Conservation (phyloP, 768 basidiomycete genomes). For the Erythrobasidium yunnanense region DNA sequence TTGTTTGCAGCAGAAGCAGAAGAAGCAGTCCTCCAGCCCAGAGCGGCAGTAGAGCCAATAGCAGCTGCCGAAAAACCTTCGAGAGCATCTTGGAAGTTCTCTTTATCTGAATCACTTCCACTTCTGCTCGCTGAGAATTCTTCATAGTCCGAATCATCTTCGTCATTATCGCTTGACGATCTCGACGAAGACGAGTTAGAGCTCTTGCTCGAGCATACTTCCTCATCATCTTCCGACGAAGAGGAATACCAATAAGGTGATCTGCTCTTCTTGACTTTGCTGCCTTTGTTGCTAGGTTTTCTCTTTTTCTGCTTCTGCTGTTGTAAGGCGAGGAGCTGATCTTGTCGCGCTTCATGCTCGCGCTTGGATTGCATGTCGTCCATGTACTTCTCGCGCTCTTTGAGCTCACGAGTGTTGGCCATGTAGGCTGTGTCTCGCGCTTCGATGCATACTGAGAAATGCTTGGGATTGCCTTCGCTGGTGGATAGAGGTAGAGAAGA, state of each 20-base stretch:
- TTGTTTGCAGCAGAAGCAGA: background rate
- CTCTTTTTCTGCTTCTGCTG: background rate
- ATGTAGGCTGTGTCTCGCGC: conserved; percentile 71
- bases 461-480: conserved; percentile 46
- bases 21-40: background rate
- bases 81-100: background rate
- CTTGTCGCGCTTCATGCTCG: background rate
- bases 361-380: conserved; percentile 5
- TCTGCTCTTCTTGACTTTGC: background rate
- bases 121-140: background rate
- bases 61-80: background rate
- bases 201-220: background rate
- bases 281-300: background rate
- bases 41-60: background rate
- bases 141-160: conserved; percentile 12
- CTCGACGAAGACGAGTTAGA: background rate
- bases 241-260: background rate
- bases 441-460: conserved; percentile 78
- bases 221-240: conserved; percentile 2
- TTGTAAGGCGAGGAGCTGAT: background rate
- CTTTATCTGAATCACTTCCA: background rate
- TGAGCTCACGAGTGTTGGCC: conserved; percentile 58
- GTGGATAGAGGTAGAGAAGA: background rate
- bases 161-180: background rate
- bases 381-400: conserved; percentile 62